These are phyloP conservation scores for Acanthamoeba divionensis DNA, from an alignment of 208 protist species.

Conservation along the genomic window DNA sequence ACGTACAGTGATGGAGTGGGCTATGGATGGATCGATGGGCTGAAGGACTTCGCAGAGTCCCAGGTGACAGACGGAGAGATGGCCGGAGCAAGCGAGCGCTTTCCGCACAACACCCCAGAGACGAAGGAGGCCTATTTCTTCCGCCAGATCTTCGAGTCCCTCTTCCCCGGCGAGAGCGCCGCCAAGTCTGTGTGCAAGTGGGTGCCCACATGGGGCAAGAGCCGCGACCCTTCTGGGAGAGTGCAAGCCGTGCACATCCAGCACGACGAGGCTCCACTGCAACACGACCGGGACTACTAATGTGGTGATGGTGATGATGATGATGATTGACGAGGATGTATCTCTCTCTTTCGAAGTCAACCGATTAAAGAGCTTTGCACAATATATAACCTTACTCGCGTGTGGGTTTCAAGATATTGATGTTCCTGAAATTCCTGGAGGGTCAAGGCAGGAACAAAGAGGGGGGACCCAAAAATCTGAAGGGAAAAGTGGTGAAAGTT, in stretches of 20 bases:
- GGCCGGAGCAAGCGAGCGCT: slow-evolving; percentile 64
- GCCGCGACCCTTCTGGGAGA: slow-evolving; percentile 62
- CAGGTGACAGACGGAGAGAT: slow-evolving; percentile 80
- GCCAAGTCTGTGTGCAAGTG: slow-evolving; percentile 62
- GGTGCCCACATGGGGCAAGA: slow-evolving; percentile 69
- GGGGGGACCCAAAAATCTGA: too few species aligned
- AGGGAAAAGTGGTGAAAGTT: too few species aligned
- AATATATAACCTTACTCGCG: too few species aligned
- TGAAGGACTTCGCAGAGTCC: slow-evolving; percentile 79
- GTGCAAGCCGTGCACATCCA: slow-evolving; percentile 56
- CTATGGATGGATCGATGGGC: slow-evolving; percentile 88
- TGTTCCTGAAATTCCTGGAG: too few species aligned
- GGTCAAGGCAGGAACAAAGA: too few species aligned
- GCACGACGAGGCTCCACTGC: slow-evolving; percentile 17
- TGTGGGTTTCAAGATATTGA: too few species aligned
- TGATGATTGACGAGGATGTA: too few species aligned
- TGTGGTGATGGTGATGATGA: too few species aligned
- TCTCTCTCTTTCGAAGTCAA: too few species aligned
- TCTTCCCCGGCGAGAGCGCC: slow-evolving; percentile 72
- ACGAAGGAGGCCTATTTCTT: slow-evolving; percentile 89
- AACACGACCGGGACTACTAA: slow-evolving; percentile 51
- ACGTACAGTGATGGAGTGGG: slow-evolving; percentile 79
- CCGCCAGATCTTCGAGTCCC: slow-evolving; percentile 79
- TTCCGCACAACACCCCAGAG: slow-evolving; percentile 84
- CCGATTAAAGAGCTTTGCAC: too few species aligned